Conservation (phyloP, 306 rosid genomes). For the Luffa aegyptiaca region DNA sequence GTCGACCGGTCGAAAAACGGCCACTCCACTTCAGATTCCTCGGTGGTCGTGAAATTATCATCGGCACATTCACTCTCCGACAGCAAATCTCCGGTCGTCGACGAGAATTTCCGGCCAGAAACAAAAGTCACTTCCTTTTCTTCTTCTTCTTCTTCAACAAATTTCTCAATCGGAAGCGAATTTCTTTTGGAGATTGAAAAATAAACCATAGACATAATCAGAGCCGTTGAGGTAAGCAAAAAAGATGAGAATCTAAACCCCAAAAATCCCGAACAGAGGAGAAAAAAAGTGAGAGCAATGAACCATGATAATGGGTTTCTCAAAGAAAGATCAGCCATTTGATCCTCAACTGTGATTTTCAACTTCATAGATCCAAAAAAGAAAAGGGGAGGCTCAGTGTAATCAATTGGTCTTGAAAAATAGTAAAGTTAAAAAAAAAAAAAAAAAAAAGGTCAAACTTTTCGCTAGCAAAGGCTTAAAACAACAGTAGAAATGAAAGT, state of each 20-base stretch:
- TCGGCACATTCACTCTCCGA: conserved; percentile 39
- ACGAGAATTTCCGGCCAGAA: neutral
- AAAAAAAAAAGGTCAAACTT: neutral
- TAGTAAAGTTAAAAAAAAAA: conserved; percentile 19
- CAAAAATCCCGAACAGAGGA: conserved; percentile 31
- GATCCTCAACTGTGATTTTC: conserved; percentile 28
- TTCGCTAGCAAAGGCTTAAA: neutral
- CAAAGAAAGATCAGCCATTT: conserved; percentile 49
- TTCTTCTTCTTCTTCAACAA: conserved; percentile 3
- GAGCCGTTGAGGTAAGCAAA: conserved; percentile 27
- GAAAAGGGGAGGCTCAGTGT: neutral
- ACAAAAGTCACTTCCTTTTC: conserved; percentile 10
- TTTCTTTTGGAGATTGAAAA: conserved; percentile 27
- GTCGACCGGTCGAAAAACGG: conserved; percentile 12
- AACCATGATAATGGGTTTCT: conserved; percentile 50
- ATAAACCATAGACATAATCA: conserved; percentile 35
- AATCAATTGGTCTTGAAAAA: conserved; percentile 1
- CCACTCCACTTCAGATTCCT: conserved; percentile 47
- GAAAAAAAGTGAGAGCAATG: conserved; percentile 25
- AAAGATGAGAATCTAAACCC: conserved; percentile 34
- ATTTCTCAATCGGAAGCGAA: conserved; percentile 9
- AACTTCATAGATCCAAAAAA: conserved; percentile 25
- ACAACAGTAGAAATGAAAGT: neutral
- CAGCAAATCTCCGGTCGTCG: neutral
- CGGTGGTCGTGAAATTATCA: conserved; percentile 31